Conservation (phyloP, 1,139 yeast genomes). For the Candida dubliniensis region DNA sequence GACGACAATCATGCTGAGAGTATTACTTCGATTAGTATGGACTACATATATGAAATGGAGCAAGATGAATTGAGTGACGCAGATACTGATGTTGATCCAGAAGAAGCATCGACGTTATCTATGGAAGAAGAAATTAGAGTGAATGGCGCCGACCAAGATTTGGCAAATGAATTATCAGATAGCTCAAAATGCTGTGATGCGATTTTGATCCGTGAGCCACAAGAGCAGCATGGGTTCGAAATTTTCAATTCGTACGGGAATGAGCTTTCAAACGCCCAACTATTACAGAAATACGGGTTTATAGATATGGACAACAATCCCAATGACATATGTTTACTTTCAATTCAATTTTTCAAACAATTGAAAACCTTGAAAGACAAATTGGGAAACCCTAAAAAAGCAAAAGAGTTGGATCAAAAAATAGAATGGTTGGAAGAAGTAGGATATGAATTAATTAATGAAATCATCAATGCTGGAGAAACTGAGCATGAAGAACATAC, state of each 20-base stretch:
- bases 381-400: constrained; percentile 22
- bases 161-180: constrained; percentile 34
- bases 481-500: constrained; percentile 15
- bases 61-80: constrained; percentile 24
- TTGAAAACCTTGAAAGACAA: constrained; percentile 31
- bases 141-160: constrained; percentile 27
- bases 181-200: constrained; percentile 58
- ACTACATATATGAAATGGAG: constrained; percentile 35
- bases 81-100: constrained; percentile 31
- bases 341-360: constrained; percentile 49
- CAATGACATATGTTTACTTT: constrained; percentile 58
- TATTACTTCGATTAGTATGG: constrained; percentile 35
- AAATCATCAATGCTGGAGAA: constrained; percentile 22
- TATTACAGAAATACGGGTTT: constrained; percentile 78
- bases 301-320: constrained; percentile 47
- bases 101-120: constrained; percentile 20
- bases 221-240: constrained; percentile 47
- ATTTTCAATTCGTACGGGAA: constrained; percentile 80
- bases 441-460: constrained; percentile 50
- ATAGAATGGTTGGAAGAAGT: constrained; percentile 63
- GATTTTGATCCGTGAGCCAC: constrained; percentile 40
- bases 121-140: constrained; percentile 25
- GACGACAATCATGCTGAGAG: constrained; percentile 7
- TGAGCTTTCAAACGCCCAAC: constrained; percentile 56
- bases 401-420: constrained; percentile 40